Evolutionary conservation across 805 yeast species (phyloP).

Genomic region (Blastobotrys chiropterorum): DNA sequence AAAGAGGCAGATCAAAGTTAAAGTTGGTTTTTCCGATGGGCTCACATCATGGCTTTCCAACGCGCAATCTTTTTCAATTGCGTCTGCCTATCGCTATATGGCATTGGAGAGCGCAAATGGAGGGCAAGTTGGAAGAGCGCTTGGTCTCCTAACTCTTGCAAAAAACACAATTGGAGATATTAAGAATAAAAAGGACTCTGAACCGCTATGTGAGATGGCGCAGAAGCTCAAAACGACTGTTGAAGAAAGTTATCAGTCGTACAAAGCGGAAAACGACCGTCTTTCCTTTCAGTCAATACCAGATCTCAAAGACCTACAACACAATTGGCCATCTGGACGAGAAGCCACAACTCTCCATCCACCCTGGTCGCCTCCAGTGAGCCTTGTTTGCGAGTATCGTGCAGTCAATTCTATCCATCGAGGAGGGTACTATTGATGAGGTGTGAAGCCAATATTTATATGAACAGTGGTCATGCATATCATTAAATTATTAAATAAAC

Average conservation of each 20-base stretch:
- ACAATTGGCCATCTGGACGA: conserved; percentile 31
- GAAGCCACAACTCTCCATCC: conserved; percentile 23
- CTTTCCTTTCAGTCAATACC: conserved; percentile 31
- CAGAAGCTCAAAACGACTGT: conserved; percentile 14
- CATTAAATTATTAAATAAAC: no score
- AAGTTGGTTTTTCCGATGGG: conserved; percentile 8
- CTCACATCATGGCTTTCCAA: conserved; percentile 24
- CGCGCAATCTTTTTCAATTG: conserved; percentile 23
- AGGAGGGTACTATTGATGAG: not conserved
- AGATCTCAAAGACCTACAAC: conserved; percentile 18
- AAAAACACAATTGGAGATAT: conserved; percentile 16
- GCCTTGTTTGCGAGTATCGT: not conserved
- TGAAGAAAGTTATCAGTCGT: conserved; percentile 14
- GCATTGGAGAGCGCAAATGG: conserved; percentile 24
- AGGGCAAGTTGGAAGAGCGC: conserved; percentile 26
- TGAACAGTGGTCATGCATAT: no score
- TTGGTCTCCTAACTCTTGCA: conserved; percentile 24
- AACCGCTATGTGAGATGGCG: conserved; percentile 5
- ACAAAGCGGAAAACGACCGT: conserved; percentile 27
- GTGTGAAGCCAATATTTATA: no score
- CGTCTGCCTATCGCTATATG: conserved; percentile 23
- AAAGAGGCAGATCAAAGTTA: conserved; percentile 2
- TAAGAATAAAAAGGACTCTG: conserved; percentile 6
- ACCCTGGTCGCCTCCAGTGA: conserved; percentile 25
- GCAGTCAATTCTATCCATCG: not conserved